phyloP scores from a whole-genome alignment of 768 basidiomycete species.

The Termitomyces sp. region DNA sequence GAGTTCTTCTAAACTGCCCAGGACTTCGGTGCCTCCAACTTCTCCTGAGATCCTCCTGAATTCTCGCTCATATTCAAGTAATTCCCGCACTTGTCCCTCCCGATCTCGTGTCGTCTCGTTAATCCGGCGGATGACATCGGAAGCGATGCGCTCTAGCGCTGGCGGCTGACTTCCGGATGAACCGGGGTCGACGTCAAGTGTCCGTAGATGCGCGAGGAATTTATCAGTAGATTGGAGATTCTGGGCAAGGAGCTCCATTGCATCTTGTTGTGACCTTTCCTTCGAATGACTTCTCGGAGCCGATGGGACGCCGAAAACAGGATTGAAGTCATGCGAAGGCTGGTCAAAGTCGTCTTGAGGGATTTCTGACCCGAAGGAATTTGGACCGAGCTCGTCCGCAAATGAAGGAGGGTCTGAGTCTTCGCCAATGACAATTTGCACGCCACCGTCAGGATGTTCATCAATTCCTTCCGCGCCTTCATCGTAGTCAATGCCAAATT shows the following conservation, averaged over 20 bases:
- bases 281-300: slow-evolving; percentile 25
- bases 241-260: slow-evolving; percentile 69
- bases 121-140: slow-evolving; percentile 71
- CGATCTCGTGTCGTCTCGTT: slow-evolving; percentile 74
- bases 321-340: slow-evolving; percentile 35
- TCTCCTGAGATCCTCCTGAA: slow-evolving; percentile 74
- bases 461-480: slow-evolving; percentile 84
- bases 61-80: slow-evolving; percentile 76
- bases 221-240: slow-evolving; percentile 76
- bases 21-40: slow-evolving; percentile 70
- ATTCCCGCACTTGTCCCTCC: slow-evolving; percentile 76
- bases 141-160: slow-evolving; percentile 65
- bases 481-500: slow-evolving; percentile 88
- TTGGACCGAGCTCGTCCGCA: slow-evolving; percentile 36
- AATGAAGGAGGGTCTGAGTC: slow-evolving; percentile 34
- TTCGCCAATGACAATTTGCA: slow-evolving; percentile 24
- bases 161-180: slow-evolving; percentile 34
- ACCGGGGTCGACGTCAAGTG: slow-evolving; percentile 54
- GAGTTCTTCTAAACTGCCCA: slow-evolving; percentile 67
- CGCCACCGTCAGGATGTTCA: slow-evolving; percentile 31
- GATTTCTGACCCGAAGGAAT: slow-evolving; percentile 24
- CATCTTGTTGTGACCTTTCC: slow-evolving; percentile 43
- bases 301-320: slow-evolving; percentile 37
- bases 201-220: slow-evolving; percentile 70
- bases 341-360: slow-evolving; percentile 25